Percentiles rank a stretch among this genome's conserved stretches.
Conservation (phyloP, 2,329 filamentous ascomycete species). For the Sporothrix brunneoviolacea region DNA sequence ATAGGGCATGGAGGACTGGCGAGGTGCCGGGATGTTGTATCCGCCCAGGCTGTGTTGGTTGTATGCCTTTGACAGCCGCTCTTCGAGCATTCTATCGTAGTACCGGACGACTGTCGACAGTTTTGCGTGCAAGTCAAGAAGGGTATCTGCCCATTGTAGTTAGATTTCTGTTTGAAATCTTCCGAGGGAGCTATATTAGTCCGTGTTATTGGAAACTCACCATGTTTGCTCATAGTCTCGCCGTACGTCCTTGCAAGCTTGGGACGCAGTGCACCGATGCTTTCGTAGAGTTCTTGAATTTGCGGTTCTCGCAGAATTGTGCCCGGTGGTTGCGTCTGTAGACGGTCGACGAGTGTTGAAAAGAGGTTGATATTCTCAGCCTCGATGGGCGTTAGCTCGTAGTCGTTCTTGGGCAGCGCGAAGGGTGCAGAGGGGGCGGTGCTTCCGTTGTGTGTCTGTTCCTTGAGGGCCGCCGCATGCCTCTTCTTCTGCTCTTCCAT, state of each 20-base stretch:
- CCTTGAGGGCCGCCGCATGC: conserved; percentile 76
- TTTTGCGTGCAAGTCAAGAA: conserved; percentile 91
- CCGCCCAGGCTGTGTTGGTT: conserved; percentile 67
- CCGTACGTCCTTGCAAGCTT: conserved; percentile 94
- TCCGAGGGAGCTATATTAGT: too few relatives aligned
- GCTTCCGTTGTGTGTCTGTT: conserved; percentile 57
- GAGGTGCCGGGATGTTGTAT: conserved; percentile 51
- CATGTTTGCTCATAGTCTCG: conserved; percentile 99
- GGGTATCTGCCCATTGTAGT: conserved; percentile 55
- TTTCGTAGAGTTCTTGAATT: conserved; percentile 96
- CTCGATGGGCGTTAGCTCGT: conserved; percentile 87
- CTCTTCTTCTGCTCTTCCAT: conserved; percentile 98
- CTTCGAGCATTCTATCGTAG: conserved; percentile 97
- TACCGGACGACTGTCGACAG: conserved; percentile 93
- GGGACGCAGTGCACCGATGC: conserved; percentile 85
- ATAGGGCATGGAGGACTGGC: conserved; percentile 58
- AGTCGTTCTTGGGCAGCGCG: conserved; percentile 75
- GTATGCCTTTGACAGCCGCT: conserved; percentile 87
- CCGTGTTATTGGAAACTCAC: conserved; percentile 39
- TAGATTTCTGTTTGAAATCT: too few relatives aligned
- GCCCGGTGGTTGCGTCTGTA: conserved; percentile 91
- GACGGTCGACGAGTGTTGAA: conserved; percentile 82
- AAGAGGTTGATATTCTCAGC: conserved; percentile 98
- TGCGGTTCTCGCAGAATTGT: conserved; percentile 96
- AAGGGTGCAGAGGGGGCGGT: conserved; percentile 45